Percentiles rank a stretch among this genome's conserved stretches.
Conservation (phyloP, 176 grass and related monocot species). For the Bothriochloa decipiens region DNA sequence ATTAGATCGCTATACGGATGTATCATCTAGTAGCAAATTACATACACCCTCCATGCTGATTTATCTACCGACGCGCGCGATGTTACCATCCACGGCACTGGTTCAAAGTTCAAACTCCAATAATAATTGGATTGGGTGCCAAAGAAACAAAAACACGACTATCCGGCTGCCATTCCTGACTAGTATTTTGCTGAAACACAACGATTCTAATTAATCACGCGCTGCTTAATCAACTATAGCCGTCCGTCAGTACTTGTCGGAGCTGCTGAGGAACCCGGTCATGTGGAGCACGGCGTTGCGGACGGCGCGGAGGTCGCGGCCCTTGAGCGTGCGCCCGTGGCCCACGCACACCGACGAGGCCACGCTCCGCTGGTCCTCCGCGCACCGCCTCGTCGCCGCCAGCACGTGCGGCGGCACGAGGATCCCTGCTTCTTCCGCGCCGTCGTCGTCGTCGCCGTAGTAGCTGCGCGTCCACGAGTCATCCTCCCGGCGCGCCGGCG, state of each 20-base stretch:
- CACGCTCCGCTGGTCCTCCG: constrained; percentile 19
- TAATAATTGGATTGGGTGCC: not conserved
- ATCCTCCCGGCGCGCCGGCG: not conserved
- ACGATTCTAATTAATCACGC: not conserved
- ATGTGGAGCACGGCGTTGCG: constrained; percentile 51
- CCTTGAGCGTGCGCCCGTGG: constrained; percentile 60
- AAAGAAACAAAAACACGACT: not conserved
- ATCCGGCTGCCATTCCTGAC: not conserved
- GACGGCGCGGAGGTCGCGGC: constrained; percentile 50
- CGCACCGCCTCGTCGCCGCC: constrained; percentile 22
- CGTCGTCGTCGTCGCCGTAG: not conserved
- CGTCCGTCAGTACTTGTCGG: constrained; percentile 24
- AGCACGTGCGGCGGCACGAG: constrained; percentile 54
- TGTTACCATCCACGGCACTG: not conserved
- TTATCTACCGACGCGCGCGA: not conserved
- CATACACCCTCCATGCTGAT: not conserved
- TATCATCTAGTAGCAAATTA: not conserved
- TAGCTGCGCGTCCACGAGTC: not conserved
- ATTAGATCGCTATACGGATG: too few relatives aligned
- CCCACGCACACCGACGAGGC: constrained; percentile 51
- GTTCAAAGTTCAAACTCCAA: not conserved
- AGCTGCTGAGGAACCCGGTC: constrained; percentile 51
- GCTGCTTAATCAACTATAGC: not conserved
- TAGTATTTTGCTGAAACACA: not conserved
- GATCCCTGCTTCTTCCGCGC: not conserved